phyloP scores from a whole-genome alignment of 495 filamentous ascomycete species.

The Aspergillus funiculosus region DNA sequence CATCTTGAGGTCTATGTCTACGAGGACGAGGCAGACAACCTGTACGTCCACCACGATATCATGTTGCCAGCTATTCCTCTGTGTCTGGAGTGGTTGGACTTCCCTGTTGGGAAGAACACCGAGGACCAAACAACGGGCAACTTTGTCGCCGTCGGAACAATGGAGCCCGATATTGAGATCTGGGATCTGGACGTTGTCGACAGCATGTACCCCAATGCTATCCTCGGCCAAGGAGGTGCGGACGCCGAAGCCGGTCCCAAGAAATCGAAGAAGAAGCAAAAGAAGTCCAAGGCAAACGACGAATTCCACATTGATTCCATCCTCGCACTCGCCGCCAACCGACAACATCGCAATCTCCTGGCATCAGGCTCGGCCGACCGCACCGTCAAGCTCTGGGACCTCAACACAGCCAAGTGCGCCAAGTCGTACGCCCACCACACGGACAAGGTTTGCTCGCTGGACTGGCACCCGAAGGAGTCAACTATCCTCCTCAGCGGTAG shows the following conservation, averaged over 20 bases:
- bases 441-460: conserved; percentile 91
- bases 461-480: conserved; percentile 84
- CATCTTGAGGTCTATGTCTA: conserved; percentile 97
- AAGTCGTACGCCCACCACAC: conserved; percentile 88
- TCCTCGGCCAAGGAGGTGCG: conserved; percentile 79
- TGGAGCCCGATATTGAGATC: conserved; percentile 97
- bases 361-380: conserved; percentile 93
- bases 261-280: conserved; percentile 78
- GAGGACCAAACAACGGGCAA: conserved; percentile 60
- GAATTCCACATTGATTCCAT: conserved; percentile 93
- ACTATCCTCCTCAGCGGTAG: conserved; percentile 86
- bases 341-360: conserved; percentile 89
- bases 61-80: conserved; percentile 97
- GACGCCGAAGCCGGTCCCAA: conserved; percentile 40
- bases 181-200: conserved; percentile 96
- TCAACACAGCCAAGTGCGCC: conserved; percentile 83
- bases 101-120: conserved; percentile 66
- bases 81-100: conserved; percentile 89
- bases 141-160: conserved; percentile 91
- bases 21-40: conserved; percentile 86
- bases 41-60: conserved; percentile 99
- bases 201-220: conserved; percentile 95
- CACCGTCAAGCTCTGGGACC: conserved; percentile 96
- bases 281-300: conserved; percentile 79
- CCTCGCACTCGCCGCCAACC: conserved; percentile 82